Base-by-base conservation (phyloP, 2,329 filamentous ascomycete species). In the Alternaria metachromatica region DNA sequence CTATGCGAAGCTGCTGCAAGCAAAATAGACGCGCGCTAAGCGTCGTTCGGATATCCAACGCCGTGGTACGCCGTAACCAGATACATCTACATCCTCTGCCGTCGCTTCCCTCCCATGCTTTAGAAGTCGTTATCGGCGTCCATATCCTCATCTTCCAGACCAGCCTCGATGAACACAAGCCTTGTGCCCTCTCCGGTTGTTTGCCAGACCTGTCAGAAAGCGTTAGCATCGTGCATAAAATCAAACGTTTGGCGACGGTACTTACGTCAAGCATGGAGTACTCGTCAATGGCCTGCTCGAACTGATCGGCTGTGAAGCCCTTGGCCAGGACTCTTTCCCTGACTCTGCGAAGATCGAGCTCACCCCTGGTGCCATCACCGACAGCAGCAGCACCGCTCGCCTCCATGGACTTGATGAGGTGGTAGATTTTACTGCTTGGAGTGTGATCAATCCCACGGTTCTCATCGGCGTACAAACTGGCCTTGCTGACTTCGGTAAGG, bases 281-380 rank as follows among this genome's bases (percentile, higher is more conserved):
- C 84, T 97, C 95, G 66, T 97, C 91, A 77, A 99, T 86, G 20
- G 94, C 91, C 71, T 88, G 87, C 75, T 92, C 86, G 83, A 97
- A 94, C 81, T 99, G 94, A 80, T 98, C 93, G 69, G 94, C 91
- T 0, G 95, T 99, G 81, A 97, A 99, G 3, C 96, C 96, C 87
- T 97, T 97, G 57, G 94, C 96, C 73, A 98, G 86, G 28, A 99
- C 94, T 69, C 96, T 85, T 81, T 97, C 94, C 79, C 94, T 89
- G 64, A 99, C 93, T 81, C 93, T 92, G 70, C 92, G 88, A 84
- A 99, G 87, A 80, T 91, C 96, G 73, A 99, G 83, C 81, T 97
- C 94, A 20, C 92, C 84, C 71, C 87, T 71, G 78, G 77, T 86
- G 26, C 92, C 93, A 50, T 93, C 89, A 45, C 92, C 90, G 71